phyloP scores from a whole-genome alignment of 2,329 filamentous ascomycete species.

The Sphaerulina musiva region DNA sequence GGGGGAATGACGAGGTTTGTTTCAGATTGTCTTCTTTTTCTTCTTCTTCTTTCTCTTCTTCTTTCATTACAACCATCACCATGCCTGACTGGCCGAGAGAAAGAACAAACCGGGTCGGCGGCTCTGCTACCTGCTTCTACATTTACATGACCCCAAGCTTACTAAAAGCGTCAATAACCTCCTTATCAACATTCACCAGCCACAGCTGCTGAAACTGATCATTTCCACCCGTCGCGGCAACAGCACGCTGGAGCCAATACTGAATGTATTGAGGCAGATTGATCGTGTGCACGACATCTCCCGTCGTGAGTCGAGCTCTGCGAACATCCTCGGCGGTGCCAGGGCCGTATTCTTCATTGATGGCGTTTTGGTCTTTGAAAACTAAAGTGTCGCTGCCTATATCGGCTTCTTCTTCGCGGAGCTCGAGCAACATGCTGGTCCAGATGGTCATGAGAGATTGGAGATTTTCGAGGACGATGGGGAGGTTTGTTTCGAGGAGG shows the following conservation, averaged over 20 bases:
- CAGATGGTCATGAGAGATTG: slow-evolving; percentile 72
- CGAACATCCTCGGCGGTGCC: slow-evolving; percentile 43
- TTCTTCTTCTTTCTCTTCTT: no score
- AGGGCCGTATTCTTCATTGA: slow-evolving; percentile 14
- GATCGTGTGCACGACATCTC: slow-evolving; percentile 63
- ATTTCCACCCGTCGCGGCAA: slow-evolving; percentile 58
- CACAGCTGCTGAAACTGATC: slow-evolving; percentile 61
- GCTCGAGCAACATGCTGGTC: slow-evolving; percentile 61
- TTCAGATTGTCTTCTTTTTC: no score
- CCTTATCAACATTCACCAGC: slow-evolving; percentile 66
- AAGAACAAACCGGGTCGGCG: no score
- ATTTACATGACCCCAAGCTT: slow-evolving; percentile 31
- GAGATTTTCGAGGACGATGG: slow-evolving; percentile 42
- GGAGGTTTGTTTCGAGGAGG: slow-evolving; percentile 57
- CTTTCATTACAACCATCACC: no score
- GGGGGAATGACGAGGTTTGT: no score
- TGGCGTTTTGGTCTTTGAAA: slow-evolving; percentile 27
- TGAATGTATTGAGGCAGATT: slow-evolving; percentile 59
- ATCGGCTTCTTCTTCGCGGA: slow-evolving; percentile 47
- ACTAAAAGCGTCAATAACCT: slow-evolving; percentile 61
- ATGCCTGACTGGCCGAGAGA: no score
- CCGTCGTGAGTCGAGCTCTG: slow-evolving; percentile 46
- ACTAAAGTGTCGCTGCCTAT: slow-evolving; percentile 36
- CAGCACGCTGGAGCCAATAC: slow-evolving; percentile 53
- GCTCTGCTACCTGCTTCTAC: no score